A percentile compares a stretch with the other conserved stretches of the same genome.
phyloP scores from a whole-genome alignment of 352 stramenopile species.

The Discostella stelligera region DNA sequence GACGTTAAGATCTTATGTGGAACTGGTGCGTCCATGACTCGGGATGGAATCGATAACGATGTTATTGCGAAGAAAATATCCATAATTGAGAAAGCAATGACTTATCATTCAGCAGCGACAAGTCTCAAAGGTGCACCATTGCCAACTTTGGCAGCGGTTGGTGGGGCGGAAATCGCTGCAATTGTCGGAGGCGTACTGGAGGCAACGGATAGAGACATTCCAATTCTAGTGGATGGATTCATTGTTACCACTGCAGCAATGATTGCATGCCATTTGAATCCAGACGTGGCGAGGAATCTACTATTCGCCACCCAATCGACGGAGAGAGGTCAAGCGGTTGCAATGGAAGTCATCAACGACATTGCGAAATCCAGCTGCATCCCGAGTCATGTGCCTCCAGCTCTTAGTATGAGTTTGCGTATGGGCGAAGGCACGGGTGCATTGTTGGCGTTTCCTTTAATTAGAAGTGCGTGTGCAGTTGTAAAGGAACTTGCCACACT shows the following conservation, averaged over 20 bases:
- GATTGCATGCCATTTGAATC: conserved; percentile 64
- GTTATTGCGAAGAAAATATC: conserved; percentile 69
- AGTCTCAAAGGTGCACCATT: conserved; percentile 14
- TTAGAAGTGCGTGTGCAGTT: conserved; percentile 56
- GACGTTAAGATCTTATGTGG: conserved; percentile 45
- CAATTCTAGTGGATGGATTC: conserved; percentile 80
- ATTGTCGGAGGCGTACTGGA: conserved; percentile 75
- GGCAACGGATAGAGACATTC: conserved; percentile 48
- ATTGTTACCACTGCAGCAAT: conserved; percentile 77
- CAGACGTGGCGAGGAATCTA: conserved; percentile 46
- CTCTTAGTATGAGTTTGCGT: conserved; percentile 71
- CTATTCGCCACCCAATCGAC: conserved; percentile 74
- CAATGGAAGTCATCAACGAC: conserved; percentile 52
- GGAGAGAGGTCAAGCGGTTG: conserved; percentile 63
- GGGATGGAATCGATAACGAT: conserved; percentile 53
- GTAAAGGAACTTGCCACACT: conserved; percentile 67
- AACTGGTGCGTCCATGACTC: conserved; percentile 46
- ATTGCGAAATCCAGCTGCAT: conserved; percentile 56
- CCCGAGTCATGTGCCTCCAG: conserved; percentile 40
- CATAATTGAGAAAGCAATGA: conserved; percentile 66
- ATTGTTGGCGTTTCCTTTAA: conserved; percentile 63
- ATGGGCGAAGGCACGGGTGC: conserved; percentile 75
- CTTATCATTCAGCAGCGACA: conserved; percentile 27
- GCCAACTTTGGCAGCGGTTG: conserved; percentile 52
- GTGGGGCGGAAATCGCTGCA: conserved; percentile 81